phyloP scores from a whole-genome alignment of 345 rosid species.

The Nasturtium officinale region DNA sequence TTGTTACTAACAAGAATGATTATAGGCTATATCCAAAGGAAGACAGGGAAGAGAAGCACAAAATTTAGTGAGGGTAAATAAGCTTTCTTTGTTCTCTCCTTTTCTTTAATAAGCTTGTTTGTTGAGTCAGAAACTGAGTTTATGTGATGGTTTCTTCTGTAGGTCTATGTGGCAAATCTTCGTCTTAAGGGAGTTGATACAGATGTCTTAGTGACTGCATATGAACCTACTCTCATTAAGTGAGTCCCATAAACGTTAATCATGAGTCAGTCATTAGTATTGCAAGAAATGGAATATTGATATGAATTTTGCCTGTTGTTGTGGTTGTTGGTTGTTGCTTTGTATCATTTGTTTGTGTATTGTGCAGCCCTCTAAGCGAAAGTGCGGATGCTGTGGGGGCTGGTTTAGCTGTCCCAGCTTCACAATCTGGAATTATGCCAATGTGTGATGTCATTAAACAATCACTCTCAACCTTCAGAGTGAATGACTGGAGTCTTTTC shows the following conservation, averaged over 20 bases:
- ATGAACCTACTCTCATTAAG: slow-evolving; percentile 75
- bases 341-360: slow-evolving; percentile 22
- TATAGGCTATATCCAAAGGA: slow-evolving; percentile 78
- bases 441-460: slow-evolving; percentile 69
- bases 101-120: neutral
- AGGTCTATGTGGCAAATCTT: slow-evolving; percentile 80
- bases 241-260: slow-evolving; percentile 40
- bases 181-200: slow-evolving; percentile 79
- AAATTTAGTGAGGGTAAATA: slow-evolving; percentile 62
- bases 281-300: neutral
- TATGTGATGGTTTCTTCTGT: slow-evolving; percentile 26
- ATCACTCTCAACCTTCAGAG: slow-evolving; percentile 70
- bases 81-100: slow-evolving; percentile 1
- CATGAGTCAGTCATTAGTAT: neutral
- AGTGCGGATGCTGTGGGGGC: slow-evolving; percentile 71
- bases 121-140: slow-evolving; percentile 12
- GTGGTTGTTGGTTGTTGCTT: neutral
- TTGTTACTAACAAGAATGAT: slow-evolving; percentile 5
- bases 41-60: slow-evolving; percentile 94
- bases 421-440: slow-evolving; percentile 59
- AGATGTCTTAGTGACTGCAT: slow-evolving; percentile 69
- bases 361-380: slow-evolving; percentile 72
- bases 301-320: neutral
- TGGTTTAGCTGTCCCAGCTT: slow-evolving; percentile 66
- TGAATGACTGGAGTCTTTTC: slow-evolving; percentile 77